These are phyloP conservation scores for Lithocarpus polystachyus DNA, from an alignment of 306 rosid genomes.

Conservation along the genomic window DNA sequence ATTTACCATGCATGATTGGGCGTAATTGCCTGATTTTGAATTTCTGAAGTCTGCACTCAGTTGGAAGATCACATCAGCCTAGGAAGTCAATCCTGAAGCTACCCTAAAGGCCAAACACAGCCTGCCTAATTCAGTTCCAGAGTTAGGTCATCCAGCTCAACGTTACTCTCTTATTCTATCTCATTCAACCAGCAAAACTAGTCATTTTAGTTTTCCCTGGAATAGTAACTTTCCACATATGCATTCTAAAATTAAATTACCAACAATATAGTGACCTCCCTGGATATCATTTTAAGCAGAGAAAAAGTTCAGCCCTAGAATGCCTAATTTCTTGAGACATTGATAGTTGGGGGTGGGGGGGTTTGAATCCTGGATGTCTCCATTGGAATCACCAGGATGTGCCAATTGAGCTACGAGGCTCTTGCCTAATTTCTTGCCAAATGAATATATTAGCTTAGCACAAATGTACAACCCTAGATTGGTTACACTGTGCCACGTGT, in stretches of 20 bases:
- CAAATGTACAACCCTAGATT: too few species aligned
- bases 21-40: neutral
- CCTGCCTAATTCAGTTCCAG: neutral
- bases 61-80: neutral
- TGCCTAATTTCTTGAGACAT: too few species aligned
- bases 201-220: neutral
- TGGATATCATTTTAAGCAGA: neutral
- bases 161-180: neutral
- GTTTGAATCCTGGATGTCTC: too few species aligned
- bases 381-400: too few species aligned
- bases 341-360: too few species aligned
- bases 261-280: neutral
- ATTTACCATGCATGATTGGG: neutral
- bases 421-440: too few species aligned
- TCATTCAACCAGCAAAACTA: neutral
- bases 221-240: neutral
- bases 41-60: neutral
- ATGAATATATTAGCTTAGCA: too few species aligned
- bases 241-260: neutral
- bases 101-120: neutral
- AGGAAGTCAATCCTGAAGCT: neutral
- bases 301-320: too few species aligned
- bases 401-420: too few species aligned
- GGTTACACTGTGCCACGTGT: too few species aligned
- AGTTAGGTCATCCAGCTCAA: neutral